Evolutionary conservation across 768 basidiomycete species (phyloP), one percentile per base, ranked within the genome.

Genomic region (Leccinum ochraceum): DNA sequence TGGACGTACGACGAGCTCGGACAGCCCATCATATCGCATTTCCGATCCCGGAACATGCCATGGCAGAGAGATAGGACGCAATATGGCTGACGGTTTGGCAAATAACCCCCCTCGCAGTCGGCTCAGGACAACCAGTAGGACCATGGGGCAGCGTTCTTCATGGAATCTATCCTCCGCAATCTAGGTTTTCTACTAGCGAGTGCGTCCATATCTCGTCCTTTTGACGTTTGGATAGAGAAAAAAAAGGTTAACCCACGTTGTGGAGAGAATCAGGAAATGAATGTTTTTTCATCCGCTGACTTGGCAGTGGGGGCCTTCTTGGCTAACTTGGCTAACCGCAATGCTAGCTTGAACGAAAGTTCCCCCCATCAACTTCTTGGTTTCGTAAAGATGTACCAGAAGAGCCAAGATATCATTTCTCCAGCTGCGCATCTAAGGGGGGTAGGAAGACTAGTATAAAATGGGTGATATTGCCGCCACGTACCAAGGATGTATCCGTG

Each of bases 161-260:
- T 44, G 46, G 30, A 49, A 24, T 30, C 4, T 56, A 7, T 20
- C n/a, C 30, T 14, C 48, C 2, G n/a, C 26, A 4, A 20, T 28
- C 37, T 37, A 20, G 37, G 58, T 51, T 46, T 22, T 52, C 51
- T 24, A 9, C 48, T 24, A 9, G 34, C 9, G 26, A 14, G 32
- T 37, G 54, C 48, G 48, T 24, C 51, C 56, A 7, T 13, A 50
- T 50, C 36, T 14, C 67, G 16, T 54, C 42, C 11, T 22, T 36
- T 28, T 22, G 56, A 34, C 24, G 37, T 54, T 11, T 52, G 57
- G 22, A 26, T 48, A 28, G 44, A 39, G 48, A 60, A 7, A 37
- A 37, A 70, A 69, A 70, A 69, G 66, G 56, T 37, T 69, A 69
- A 70, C n/a, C 66, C 68, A 69, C 68, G 69, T 69, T 69, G 53